Percentiles rank a stretch among this genome's conserved stretches.
Conservation (phyloP, 1,284 basidiomycete genomes). For the Puccinia horiana region DNA sequence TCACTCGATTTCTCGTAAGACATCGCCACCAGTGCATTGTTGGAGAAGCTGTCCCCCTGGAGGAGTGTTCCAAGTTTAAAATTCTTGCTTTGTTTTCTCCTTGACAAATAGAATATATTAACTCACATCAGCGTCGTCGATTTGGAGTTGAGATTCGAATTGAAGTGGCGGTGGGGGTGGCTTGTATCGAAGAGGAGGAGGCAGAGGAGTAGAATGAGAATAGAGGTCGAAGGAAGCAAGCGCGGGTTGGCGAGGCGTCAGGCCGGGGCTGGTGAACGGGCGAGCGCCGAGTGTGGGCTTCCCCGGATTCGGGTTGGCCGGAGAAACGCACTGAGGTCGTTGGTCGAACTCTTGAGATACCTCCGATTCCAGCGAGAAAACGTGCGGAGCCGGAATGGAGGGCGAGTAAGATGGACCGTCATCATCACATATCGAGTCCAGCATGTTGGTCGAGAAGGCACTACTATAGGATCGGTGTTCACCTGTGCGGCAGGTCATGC, state of each 20-base stretch:
- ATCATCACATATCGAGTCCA: slow-evolving; percentile 14
- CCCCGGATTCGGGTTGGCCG: background rate
- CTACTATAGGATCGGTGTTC: slow-evolving; percentile 45
- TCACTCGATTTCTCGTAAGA: slow-evolving; percentile 30
- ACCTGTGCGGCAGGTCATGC: background rate
- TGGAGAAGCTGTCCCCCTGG: slow-evolving; percentile 26
- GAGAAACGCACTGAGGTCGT: too few species aligned
- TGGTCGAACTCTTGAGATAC: background rate
- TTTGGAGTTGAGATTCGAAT: background rate
- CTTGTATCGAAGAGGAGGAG: background rate
- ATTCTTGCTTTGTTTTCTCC: background rate
- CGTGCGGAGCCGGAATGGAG: background rate
- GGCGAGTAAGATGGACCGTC: background rate
- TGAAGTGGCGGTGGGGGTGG: background rate
- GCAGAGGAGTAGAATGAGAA: background rate
- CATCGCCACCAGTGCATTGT: slow-evolving; percentile 29
- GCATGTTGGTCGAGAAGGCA: slow-evolving; percentile 37
- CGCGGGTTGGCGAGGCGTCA: background rate
- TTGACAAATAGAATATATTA: background rate
- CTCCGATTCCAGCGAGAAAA: background rate
- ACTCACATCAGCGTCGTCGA: slow-evolving; percentile 27
- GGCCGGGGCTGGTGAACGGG: background rate
- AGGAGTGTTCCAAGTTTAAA: background rate
- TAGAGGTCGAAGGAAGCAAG: background rate
- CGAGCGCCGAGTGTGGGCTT: background rate